Percentiles rank a stretch among this genome's conserved stretches.
These are phyloP conservation scores for Aspergillus eucalypticola DNA, from an alignment of 2,329 filamentous ascomycete genomes.

Conservation along the genomic window DNA sequence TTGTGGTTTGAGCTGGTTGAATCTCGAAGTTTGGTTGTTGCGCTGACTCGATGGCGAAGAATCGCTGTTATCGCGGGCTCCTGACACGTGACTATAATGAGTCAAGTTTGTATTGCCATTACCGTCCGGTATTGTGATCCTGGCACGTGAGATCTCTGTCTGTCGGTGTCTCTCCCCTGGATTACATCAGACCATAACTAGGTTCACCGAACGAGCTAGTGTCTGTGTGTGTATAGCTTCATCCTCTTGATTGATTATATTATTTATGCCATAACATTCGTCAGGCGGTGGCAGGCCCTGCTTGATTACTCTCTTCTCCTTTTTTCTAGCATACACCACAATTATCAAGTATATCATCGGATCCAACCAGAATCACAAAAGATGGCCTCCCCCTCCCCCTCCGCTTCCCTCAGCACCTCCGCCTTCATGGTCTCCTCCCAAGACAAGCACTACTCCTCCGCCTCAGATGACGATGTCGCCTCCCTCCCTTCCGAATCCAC, in stretches of 20 bases:
- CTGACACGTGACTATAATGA: slow-evolving; percentile 12
- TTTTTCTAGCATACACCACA: background rate
- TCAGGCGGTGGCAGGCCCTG: slow-evolving; percentile 39
- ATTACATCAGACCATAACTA: slow-evolving; percentile 11
- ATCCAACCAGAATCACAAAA: background rate
- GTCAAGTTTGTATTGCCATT: slow-evolving; percentile 17
- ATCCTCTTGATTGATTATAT: background rate
- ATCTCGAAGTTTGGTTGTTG: slow-evolving; percentile 4
- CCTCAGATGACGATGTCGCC: slow-evolving; percentile 44
- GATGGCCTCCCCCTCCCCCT: slow-evolving; percentile 23
- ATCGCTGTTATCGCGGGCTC: slow-evolving; percentile 21
- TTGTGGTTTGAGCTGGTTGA: background rate
- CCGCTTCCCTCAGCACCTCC: slow-evolving; percentile 41
- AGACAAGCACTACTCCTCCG: slow-evolving; percentile 30
- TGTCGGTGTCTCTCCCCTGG: background rate
- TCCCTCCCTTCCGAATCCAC: slow-evolving; percentile 46
- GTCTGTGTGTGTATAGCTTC: background rate
- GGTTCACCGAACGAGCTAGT: background rate
- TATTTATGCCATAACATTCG: slow-evolving; percentile 24
- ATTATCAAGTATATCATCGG: background rate
- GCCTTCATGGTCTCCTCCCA: slow-evolving; percentile 42
- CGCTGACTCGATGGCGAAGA: slow-evolving; percentile 20
- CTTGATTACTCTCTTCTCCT: slow-evolving; percentile 26
- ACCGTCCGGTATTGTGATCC: slow-evolving; percentile 1
- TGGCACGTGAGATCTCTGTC: slow-evolving; percentile 10